Evolutionary conservation across 768 basidiomycete genomes (phyloP).

Genomic region (Boletales sp.): DNA sequence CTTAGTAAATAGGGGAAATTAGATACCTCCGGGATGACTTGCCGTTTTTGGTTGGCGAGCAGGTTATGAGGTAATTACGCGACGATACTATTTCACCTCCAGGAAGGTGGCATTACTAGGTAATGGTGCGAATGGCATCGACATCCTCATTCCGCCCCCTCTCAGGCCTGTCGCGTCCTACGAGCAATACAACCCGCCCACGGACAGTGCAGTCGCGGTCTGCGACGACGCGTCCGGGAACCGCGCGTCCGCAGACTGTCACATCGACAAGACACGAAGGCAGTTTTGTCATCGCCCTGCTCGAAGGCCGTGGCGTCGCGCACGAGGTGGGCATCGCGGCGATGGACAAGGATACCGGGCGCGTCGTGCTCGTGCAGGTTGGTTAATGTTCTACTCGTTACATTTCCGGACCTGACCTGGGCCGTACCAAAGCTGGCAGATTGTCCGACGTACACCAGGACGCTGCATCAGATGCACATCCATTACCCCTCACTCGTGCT

Average conservation of each 20-base stretch:
- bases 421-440: slow-evolving; percentile 61
- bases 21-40: no score
- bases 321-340: slow-evolving; percentile 87
- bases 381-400: slow-evolving; percentile 1
- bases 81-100: no score
- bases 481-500: slow-evolving; percentile 69
- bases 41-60: no score
- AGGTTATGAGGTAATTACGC: no score
- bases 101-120: no score
- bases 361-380: slow-evolving; percentile 79
- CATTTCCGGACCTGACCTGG: neutral
- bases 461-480: slow-evolving; percentile 79
- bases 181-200: slow-evolving; percentile 35
- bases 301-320: slow-evolving; percentile 76
- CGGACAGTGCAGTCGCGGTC: slow-evolving; percentile 59
- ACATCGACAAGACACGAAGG: slow-evolving; percentile 56
- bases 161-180: slow-evolving; percentile 13
- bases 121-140: slow-evolving; percentile 10
- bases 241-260: slow-evolving; percentile 61
- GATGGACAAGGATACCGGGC: slow-evolving; percentile 74
- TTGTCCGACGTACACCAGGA: slow-evolving; percentile 85
- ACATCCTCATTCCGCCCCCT: slow-evolving; percentile 13
- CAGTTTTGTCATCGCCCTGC: slow-evolving; percentile 61
- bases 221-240: slow-evolving; percentile 31
- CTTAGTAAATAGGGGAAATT: no score